A percentile compares a stretch with the other conserved stretches of the same genome.
Evolutionary conservation across 2,329 filamentous ascomycete species (phyloP).

Genomic region (Nothopassalora personata): DNA sequence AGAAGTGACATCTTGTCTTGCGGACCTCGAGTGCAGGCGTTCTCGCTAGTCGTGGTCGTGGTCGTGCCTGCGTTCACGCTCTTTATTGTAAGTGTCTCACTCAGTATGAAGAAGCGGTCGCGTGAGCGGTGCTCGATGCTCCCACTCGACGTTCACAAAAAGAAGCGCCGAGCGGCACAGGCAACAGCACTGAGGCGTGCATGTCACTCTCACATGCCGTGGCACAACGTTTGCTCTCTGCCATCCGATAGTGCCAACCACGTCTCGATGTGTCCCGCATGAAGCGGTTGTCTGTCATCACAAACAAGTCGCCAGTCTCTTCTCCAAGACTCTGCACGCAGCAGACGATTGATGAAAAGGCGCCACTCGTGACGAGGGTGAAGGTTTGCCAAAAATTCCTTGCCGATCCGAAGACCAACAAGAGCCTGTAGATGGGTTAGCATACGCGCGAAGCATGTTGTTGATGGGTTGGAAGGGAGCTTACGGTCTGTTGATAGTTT

Average conservation of each 20-base stretch:
- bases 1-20: not conserved
- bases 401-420: conserved; percentile 62
- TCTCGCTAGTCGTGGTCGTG: not conserved
- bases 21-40: not conserved
- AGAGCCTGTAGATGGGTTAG: conserved; percentile 41
- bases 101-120: not conserved
- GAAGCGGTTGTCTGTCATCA: no score
- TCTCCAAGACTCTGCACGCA: conserved; percentile 16
- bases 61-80: not conserved
- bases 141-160: no score
- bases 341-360: conserved; percentile 24
- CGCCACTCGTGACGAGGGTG: not conserved
- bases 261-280: no score
- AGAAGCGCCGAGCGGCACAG: no score
- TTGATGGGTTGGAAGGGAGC: not conserved
- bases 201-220: no score
- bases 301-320: conserved; percentile 5
- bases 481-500: conserved; percentile 71
- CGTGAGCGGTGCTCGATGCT: no score
- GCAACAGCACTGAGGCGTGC: not conserved
- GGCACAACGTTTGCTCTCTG: no score
- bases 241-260: no score
- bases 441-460: not conserved
- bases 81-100: not conserved
- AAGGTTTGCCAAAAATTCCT: conserved; percentile 69